A percentile compares a stretch with the other conserved stretches of the same genome.
phyloP scores from a whole-genome alignment of 441 rosid genomes.

The Jatropha podagrica region DNA sequence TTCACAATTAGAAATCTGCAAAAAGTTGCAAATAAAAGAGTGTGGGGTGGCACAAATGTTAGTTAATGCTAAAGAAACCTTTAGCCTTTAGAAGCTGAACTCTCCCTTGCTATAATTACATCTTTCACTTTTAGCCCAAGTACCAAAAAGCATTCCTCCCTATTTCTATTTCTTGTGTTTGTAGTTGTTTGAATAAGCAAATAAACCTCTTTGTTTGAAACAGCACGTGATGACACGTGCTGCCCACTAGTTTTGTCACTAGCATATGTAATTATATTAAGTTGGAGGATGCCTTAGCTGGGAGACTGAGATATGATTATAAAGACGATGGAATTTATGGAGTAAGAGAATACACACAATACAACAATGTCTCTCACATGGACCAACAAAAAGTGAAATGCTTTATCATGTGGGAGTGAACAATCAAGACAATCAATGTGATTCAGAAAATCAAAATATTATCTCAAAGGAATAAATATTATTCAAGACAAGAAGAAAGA shows the following conservation, averaged over 20 bases:
- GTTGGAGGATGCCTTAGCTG: background rate
- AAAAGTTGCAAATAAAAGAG: background rate
- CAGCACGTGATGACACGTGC: conserved; percentile 41
- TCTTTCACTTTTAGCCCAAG: conserved; percentile 16
- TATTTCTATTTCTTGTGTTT: background rate
- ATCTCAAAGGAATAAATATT: background rate
- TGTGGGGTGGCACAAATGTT: background rate
- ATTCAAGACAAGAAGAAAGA: background rate
- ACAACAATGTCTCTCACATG: conserved; percentile 16
- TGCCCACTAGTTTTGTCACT: conserved; percentile 18
- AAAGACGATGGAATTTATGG: background rate
- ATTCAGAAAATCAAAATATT: background rate
- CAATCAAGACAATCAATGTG: background rate
- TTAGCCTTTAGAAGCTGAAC: background rate
- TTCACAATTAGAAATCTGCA: background rate
- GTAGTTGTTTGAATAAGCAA: background rate
- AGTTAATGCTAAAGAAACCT: background rate
- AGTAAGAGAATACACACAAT: conserved; percentile 4
- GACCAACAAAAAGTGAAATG: background rate
- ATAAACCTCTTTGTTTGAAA: background rate
- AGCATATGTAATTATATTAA: background rate
- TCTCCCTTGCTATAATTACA: background rate
- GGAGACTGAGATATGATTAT: background rate
- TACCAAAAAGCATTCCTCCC: background rate
- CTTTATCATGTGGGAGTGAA: background rate